These are phyloP conservation scores for Puccinia coronata DNA, from an alignment of 1,284 basidiomycete species.

Conservation along the genomic window DNA sequence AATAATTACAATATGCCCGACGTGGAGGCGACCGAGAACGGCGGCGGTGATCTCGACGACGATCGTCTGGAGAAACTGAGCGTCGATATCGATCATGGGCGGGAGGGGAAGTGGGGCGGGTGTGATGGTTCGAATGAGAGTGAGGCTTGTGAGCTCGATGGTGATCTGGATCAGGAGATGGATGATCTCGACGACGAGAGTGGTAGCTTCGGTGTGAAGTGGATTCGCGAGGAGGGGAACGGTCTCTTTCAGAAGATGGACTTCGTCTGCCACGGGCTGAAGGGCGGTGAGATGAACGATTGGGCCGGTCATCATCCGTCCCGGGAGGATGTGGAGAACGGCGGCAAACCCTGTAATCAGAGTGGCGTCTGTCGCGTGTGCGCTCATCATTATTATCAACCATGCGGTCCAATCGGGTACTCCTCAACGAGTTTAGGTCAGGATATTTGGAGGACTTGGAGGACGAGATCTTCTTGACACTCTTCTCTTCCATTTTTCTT, in stretches of 20 bases:
- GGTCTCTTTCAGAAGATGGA: neutral
- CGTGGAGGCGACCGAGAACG: constrained; percentile 21
- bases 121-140: neutral
- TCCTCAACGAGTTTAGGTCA: neutral
- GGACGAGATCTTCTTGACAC: neutral
- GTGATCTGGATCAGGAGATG: neutral
- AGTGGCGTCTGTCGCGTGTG: constrained; percentile 5
- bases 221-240: constrained; percentile 14
- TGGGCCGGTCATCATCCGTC: neutral
- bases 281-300: neutral
- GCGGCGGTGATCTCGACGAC: neutral
- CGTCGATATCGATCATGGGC: constrained; percentile 12
- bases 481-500: constrained; percentile 5
- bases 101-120: neutral
- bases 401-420: neutral
- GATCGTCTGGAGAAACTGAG: neutral
- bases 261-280: neutral
- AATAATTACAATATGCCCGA: neutral
- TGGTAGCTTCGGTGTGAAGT: neutral
- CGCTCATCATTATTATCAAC: neutral
- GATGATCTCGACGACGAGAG: neutral
- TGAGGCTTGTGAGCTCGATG: neutral
- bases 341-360: neutral
- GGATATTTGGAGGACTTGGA: neutral
- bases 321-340: constrained; percentile 1